Conservation (phyloP, 2,329 filamentous ascomycete genomes). For the Sarocladium brachiariae region DNA sequence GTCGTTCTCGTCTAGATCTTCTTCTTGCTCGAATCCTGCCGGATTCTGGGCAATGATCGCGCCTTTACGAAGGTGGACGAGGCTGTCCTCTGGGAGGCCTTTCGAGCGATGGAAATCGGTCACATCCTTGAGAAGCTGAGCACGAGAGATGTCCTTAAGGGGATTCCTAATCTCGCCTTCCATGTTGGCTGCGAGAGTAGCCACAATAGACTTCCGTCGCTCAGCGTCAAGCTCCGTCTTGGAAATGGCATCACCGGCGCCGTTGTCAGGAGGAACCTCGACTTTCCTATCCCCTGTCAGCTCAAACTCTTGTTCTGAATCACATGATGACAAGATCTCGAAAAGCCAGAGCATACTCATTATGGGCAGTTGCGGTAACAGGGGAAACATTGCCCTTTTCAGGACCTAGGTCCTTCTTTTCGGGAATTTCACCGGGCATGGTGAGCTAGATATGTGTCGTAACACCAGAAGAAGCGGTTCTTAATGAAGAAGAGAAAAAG, state of each 20-base stretch:
- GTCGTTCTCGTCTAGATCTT: constrained; percentile 37
- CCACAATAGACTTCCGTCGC: constrained; percentile 4
- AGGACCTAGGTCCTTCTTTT: not conserved
- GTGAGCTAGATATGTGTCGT: not conserved
- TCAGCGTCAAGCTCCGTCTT: constrained; percentile 8
- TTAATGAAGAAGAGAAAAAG: not conserved
- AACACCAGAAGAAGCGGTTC: not conserved
- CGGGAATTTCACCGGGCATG: not conserved
- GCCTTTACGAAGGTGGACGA: constrained; percentile 27
- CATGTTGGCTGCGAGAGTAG: constrained; percentile 15
- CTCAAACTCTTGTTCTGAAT: too few species aligned
- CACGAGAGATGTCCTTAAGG: constrained; percentile 43
- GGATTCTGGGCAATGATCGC: constrained; percentile 26
- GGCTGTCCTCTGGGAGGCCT: constrained; percentile 36
- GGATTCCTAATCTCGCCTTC: constrained; percentile 35
- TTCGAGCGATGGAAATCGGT: constrained; percentile 44
- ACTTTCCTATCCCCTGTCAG: not conserved
- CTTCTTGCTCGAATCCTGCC: constrained; percentile 38
- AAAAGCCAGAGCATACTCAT: too few species aligned
- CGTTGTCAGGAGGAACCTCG: not conserved
- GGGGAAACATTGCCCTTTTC: not conserved
- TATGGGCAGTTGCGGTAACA: not conserved
- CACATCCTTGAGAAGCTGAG: constrained; percentile 46
- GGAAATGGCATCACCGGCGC: constrained; percentile 10
- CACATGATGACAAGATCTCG: too few species aligned